phyloP scores from a whole-genome alignment of 306 rosid genomes.

The Chamaecrista fasciculata region DNA sequence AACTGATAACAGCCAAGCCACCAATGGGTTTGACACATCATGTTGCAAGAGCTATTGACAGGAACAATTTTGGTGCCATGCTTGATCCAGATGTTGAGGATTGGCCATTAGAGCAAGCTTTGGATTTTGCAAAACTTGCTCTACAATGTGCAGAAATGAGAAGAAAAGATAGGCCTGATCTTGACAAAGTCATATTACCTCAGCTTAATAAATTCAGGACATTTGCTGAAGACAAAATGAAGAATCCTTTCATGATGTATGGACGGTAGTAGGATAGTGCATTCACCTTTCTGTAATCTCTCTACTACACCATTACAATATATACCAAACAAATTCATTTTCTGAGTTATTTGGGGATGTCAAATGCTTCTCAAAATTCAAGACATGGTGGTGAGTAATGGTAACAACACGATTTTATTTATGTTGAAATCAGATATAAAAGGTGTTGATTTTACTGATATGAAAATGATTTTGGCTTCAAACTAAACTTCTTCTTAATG shows the following conservation, averaged over 20 bases:
- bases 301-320: too few relatives aligned
- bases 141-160: constrained; percentile 78
- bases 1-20: constrained; percentile 61
- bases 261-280: too few relatives aligned
- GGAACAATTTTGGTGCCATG: constrained; percentile 56
- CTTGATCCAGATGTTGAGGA: constrained; percentile 70
- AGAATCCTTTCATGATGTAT: constrained; percentile 34
- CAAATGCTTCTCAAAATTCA: too few relatives aligned
- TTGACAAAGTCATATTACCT: constrained; percentile 62
- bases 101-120: constrained; percentile 74
- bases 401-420: too few relatives aligned
- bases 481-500: too few relatives aligned
- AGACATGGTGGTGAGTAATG: too few relatives aligned
- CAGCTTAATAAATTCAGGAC: constrained; percentile 63
- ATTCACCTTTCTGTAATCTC: too few relatives aligned
- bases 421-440: too few relatives aligned
- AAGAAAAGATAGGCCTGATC: constrained; percentile 81
- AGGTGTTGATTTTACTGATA: too few relatives aligned
- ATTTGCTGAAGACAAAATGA: constrained; percentile 52
- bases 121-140: constrained; percentile 55
- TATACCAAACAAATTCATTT: too few relatives aligned
- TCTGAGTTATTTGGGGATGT: too few relatives aligned
- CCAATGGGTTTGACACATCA: constrained; percentile 84
- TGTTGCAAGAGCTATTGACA: constrained; percentile 58
- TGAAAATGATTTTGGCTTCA: too few relatives aligned